Evolutionary conservation across 106 monocot species (phyloP).

Genomic region (Allium sativum): DNA sequence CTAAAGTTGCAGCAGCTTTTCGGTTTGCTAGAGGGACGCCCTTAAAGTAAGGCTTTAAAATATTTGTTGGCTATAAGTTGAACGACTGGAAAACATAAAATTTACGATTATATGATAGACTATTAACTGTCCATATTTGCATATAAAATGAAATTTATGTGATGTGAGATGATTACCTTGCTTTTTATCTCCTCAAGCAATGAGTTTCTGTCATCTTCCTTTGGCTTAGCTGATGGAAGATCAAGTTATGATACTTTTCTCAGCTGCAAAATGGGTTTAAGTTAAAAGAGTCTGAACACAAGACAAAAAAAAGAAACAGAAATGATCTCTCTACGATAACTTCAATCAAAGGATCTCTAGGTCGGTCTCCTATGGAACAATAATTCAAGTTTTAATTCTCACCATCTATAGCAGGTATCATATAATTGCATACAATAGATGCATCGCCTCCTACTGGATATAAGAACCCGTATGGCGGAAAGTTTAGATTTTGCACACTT

Average conservation of each 20-base stretch:
- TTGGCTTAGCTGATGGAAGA: constrained; percentile 25
- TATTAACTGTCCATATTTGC: neutral
- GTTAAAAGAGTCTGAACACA: neutral
- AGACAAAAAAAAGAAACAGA: neutral
- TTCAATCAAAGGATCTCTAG: constrained; percentile 87
- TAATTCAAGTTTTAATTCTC: constrained; percentile 25
- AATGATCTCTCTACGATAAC: constrained; percentile 11
- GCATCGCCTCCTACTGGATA: constrained; percentile 23
- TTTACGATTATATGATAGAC: neutral
- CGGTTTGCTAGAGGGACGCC: constrained; percentile 58
- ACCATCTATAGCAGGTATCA: constrained; percentile 21
- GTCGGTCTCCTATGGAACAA: constrained; percentile 61
- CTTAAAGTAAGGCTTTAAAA: constrained; percentile 34
- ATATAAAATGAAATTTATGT: neutral
- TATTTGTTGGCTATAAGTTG: constrained; percentile 61
- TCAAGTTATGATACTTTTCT: constrained; percentile 76
- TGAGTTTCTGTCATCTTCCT: constrained; percentile 46
- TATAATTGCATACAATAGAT: constrained; percentile 23
- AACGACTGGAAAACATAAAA: constrained; percentile 43
- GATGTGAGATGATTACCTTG: constrained; percentile 40
- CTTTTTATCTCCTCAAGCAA: constrained; percentile 86
- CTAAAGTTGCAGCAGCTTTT: constrained; percentile 84
- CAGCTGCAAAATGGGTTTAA: constrained; percentile 38
- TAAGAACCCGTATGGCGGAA: constrained; percentile 21
- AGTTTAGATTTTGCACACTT: constrained; percentile 19